Base-by-base conservation (phyloP, 2,329 filamentous ascomycete species). In the Alternaria arbusti region DNA sequence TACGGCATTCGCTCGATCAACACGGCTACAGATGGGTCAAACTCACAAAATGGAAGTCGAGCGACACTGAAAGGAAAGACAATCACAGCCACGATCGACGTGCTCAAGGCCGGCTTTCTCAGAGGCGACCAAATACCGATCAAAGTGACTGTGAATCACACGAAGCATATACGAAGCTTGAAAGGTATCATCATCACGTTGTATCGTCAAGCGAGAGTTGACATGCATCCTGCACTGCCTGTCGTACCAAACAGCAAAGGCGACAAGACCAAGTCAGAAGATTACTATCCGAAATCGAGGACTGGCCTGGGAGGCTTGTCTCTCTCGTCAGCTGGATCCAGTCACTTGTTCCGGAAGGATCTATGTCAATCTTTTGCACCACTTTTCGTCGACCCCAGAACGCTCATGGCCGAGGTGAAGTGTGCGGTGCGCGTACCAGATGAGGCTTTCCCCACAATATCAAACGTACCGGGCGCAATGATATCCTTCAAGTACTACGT, bases 401-500 rank as follows among this genome's bases (percentile, higher is more conserved):
- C 90, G 1, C 85, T 97, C 69, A 91, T 89, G 20, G 89, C 94
- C 1, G 90, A 91, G 49, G 88, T 98, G 45, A 96, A 90, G 15
- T 91, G 94, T 5, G 91, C 91, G 4, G 88, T 99, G 15, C 89
- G 93, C 70, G 88, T 98, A 3, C 96, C 96, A 0, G 93, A 97
- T 67, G 93, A 97, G 74, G 89, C 90, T 0, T 98, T 98, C 71
- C 95, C 96, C 0, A 97, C 94, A 3, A 98, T 98, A 66, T 89
- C 89, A 26, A 90, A 90, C 58, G 93, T 97, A 0, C 96, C 96
- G 0, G 94, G 95, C 4, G 90, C 92, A 32, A 96, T 98, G 90
- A 96, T 99, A 68, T 94, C 90, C 71, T 98, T 99, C 83, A 93
- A 91, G 70, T 98, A 99, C 75, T 92, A 94, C 70, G 87, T 97